Base-by-base conservation (phyloP, 768 basidiomycete species). In the Obba rivulosa region DNA sequence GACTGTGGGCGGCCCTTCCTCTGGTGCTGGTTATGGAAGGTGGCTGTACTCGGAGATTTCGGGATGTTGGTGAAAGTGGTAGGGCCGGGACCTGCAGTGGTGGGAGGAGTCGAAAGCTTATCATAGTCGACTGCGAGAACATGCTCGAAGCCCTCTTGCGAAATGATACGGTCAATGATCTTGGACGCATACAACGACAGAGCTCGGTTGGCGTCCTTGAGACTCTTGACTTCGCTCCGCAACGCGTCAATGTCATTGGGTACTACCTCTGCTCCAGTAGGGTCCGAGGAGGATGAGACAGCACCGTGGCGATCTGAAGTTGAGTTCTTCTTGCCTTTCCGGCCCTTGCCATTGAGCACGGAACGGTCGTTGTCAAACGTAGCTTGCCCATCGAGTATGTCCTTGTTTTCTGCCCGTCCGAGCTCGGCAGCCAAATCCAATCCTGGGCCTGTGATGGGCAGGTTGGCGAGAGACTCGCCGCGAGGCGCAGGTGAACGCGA, bases 81-180 rank as follows among this genome's bases (percentile, higher is more conserved):
- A 16, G 58, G 48, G 50, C 61, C 56, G 2, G 74, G 63, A 10
- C 62, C 57, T 11, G 75, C 63, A 16, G 73, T 69, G 11, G 69
- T 62, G 11, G 80, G 70, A 10, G 70, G 66, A 10, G 72, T 71
- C 24, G 77, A 70, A 50, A 80, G 78, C 41, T 63, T 58, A n/a
- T 88, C 87, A 57, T 89, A 95, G 65, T 97, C 94, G 39, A 80
- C 84, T n/a, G 94, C 89, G 31, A 97, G 80, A 46, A 98, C 88
- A 58, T 95, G 92, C 66, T 98, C 95, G 68, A 95, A 97, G 20
- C 93, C 93, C 67, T 96, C 94, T 66, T 94, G 87, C 1, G 87
- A 79, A 58, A 97, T 95, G 62, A 98, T 96, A 39, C 94, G 82
- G 71, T 98, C 95, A 60, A 98, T 89, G 56, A 98, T 98, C 75